These are phyloP conservation scores for Stentor coeruleus DNA, from an alignment of 73 alveolate genomes.

Conservation along the genomic window DNA sequence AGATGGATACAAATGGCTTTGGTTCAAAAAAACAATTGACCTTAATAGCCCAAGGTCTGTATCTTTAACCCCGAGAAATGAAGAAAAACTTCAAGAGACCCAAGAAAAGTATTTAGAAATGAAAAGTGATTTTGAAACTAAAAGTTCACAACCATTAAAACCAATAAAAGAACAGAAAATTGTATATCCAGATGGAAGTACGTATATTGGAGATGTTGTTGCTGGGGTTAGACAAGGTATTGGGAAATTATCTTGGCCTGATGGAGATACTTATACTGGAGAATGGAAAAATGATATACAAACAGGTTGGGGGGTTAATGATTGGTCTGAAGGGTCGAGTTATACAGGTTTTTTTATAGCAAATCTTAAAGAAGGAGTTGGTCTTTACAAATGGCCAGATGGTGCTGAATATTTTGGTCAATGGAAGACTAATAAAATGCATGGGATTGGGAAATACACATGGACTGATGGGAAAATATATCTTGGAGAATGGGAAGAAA, in stretches of 20 bases:
- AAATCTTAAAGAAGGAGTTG: neutral
- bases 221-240: slow-evolving; percentile 31
- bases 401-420: neutral
- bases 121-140: too few relatives aligned
- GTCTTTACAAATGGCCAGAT: neutral
- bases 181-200: too few relatives aligned
- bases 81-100: too few relatives aligned
- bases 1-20: neutral
- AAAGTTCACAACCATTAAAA: too few relatives aligned
- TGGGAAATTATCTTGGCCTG: slow-evolving; percentile 27
- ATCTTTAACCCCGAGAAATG: too few relatives aligned
- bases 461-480: slow-evolving; percentile 18
- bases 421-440: slow-evolving; percentile 18
- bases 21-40: too few relatives aligned
- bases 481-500: neutral
- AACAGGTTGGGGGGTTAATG: too few relatives aligned
- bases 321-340: slow-evolving; percentile 11
- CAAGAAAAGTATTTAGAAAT: too few relatives aligned
- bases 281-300: too few relatives aligned
- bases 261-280: too few relatives aligned
- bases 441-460: neutral
- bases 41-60: too few relatives aligned
- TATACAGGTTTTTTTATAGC: neutral
- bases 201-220: neutral
- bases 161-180: too few relatives aligned